Evolutionary conservation across 2,329 filamentous ascomycete genomes (phyloP), one percentile per base, ranked within the genome.

Genomic region (Cytospora schulzeri): DNA sequence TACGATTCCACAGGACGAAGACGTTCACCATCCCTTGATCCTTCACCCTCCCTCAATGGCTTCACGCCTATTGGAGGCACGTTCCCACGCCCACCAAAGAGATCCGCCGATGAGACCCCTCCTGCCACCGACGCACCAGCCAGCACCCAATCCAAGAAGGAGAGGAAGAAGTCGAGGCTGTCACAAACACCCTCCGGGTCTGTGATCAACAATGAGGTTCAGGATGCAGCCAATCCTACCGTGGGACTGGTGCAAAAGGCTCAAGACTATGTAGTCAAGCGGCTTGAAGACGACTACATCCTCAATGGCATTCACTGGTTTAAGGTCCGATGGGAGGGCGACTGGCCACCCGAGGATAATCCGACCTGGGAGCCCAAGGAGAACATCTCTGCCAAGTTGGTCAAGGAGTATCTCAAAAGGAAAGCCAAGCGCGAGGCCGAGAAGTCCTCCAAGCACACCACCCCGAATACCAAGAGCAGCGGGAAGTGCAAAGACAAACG

Each of bases 321-420:
- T 71, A 75, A 80, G 33, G 83, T 87, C 1, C 79, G 80, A 8
- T 87, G 85, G 85, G 80, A 79, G 53, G 85, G 85, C 9, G 73
- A 84, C 64, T 87, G 85, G 85, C 83, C 84, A 0, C 73, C 77
- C 0, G 81, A 80, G 11, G 78, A 86, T 69, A 86, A 87, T 62
- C 82, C 83, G 0, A 83, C 84, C 0, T 87, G 85, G 85, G 85
- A 87, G 69, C 84, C 84, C 0, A 79, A 81, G 67, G 77, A 78
- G 4, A 84, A 86, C 60, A 78, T 87, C 2, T 72, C 81, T 0
- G 63, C 70, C 0, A 64, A 64, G 0, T 69, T 85, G 48, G 74
- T 85, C 1, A 73, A 71, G 8, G 73, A 73, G 2, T 87, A 81
- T 63, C 67, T 78, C 6, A 75, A 75, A 53, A 72, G 71, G 54